A percentile compares a stretch with the other conserved stretches of the same genome.
These are phyloP conservation scores for Plasmopara halstedii DNA, from an alignment of 352 stramenopile genomes.

Conservation along the genomic window DNA sequence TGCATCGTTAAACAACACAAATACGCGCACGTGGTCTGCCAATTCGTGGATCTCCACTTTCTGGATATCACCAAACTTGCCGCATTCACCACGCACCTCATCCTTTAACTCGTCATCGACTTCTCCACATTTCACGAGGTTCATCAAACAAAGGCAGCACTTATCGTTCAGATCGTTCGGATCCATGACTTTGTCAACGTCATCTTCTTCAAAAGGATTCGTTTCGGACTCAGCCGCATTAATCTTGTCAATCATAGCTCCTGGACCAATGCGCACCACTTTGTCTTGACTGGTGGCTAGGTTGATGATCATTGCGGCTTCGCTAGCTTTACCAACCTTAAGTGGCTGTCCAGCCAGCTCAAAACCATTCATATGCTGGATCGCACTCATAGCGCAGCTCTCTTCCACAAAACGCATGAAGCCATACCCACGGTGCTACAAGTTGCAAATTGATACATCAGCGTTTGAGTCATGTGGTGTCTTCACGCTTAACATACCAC, in stretches of 20 bases:
- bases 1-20: slow-evolving; percentile 58
- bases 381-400: slow-evolving; percentile 46
- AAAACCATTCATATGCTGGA: slow-evolving; percentile 81
- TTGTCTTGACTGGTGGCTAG: slow-evolving; percentile 60
- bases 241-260: slow-evolving; percentile 4
- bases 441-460: not conserved
- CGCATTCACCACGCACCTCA: slow-evolving; percentile 63
- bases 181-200: slow-evolving; percentile 53
- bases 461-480: not conserved
- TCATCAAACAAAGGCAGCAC: slow-evolving; percentile 64
- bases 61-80: slow-evolving; percentile 48
- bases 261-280: slow-evolving; percentile 29
- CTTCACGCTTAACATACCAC: slow-evolving; percentile 20
- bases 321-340: slow-evolving; percentile 71
- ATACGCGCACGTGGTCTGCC: slow-evolving; percentile 64
- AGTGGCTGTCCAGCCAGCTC: slow-evolving; percentile 66
- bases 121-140: slow-evolving; percentile 60
- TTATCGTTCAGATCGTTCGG: slow-evolving; percentile 24
- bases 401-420: slow-evolving; percentile 72
- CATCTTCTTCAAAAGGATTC: slow-evolving; percentile 41
- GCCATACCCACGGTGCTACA: slow-evolving; percentile 61
- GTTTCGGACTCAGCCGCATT: slow-evolving; percentile 8
- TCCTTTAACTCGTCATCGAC: slow-evolving; percentile 64
- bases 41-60: slow-evolving; percentile 57
- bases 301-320: slow-evolving; percentile 58